A percentile compares a stretch with the other conserved stretches of the same genome.
Evolutionary conservation across 441 rosid species (phyloP).

Genomic region (Erodium trifolium): DNA sequence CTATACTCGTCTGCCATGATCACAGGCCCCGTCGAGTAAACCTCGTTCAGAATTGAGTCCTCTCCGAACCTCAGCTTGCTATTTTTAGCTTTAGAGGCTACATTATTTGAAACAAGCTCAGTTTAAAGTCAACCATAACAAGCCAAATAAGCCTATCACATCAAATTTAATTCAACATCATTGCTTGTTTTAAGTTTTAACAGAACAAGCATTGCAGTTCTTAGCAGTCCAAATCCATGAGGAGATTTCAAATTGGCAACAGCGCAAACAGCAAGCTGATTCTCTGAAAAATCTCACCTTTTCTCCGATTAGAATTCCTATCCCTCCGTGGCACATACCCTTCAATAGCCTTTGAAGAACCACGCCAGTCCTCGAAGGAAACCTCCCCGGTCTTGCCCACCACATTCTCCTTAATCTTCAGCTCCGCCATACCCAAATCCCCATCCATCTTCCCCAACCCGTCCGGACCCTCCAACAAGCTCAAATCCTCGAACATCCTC

Average conservation of each 20-base stretch:
- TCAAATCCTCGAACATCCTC: conserved; percentile 19
- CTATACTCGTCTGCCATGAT: conserved; percentile 49
- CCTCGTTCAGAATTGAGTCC: conserved; percentile 34
- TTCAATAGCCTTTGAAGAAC: conserved; percentile 77
- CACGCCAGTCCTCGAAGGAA: conserved; percentile 42
- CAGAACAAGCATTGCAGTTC: too few relatives aligned
- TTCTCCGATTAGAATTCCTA: conserved; percentile 21
- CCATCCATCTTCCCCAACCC: conserved; percentile 19
- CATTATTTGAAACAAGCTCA: conserved; percentile 16
- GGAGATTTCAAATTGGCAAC: not conserved
- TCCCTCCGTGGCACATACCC: conserved; percentile 64
- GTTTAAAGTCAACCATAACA: too few relatives aligned
- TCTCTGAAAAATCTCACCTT: conserved; percentile 24
- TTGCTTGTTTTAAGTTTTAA: too few relatives aligned
- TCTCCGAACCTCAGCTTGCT: conserved; percentile 26
- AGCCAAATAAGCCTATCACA: not conserved
- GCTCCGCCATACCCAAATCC: conserved; percentile 41
- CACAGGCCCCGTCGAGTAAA: conserved; percentile 56
- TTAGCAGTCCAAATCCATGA: too few relatives aligned
- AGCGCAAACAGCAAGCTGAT: not conserved
- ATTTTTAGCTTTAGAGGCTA: conserved; percentile 36
- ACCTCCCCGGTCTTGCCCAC: conserved; percentile 29
- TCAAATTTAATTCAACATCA: not conserved
- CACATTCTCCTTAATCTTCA: conserved; percentile 52
- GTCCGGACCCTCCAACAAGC: conserved; percentile 23